These are phyloP conservation scores for Eimeria necatrix DNA, from an alignment of 169 alveolate species.

Conservation along the genomic window DNA sequence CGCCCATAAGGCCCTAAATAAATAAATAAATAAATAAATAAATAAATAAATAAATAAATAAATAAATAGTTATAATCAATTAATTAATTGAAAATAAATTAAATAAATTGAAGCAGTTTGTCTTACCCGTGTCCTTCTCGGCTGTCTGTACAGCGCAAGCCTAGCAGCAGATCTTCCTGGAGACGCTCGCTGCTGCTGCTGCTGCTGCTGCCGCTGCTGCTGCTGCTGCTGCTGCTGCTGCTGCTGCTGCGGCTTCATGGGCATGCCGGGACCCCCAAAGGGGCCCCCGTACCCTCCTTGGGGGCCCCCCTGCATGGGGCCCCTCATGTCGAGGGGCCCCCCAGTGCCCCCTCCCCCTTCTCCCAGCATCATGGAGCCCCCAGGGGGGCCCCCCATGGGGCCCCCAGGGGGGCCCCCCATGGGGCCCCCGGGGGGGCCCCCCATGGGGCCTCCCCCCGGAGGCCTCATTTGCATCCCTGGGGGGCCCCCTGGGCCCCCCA, in stretches of 20 bases:
- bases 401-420: background rate
- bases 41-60: too few relatives aligned
- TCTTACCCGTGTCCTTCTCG: background rate
- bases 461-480: slow-evolving; percentile 3
- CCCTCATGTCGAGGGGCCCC: slow-evolving; percentile 3
- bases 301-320: slow-evolving; percentile 3
- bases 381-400: background rate
- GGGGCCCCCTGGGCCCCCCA: slow-evolving; percentile 32
- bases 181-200: slow-evolving; percentile 9
- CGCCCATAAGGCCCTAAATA: background rate
- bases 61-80: background rate
- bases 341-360: slow-evolving; percentile 17
- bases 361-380: background rate
- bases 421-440: slow-evolving; percentile 45
- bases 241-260: too few relatives aligned
- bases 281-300: too few relatives aligned
- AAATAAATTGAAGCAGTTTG: background rate
- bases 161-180: background rate
- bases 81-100: too few relatives aligned
- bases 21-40: background rate
- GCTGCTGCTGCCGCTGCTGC: too few relatives aligned
- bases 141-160: background rate
- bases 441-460: too few relatives aligned
- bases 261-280: too few relatives aligned
- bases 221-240: too few relatives aligned